Conservation (phyloP, 2,329 filamentous ascomycete genomes). For the Aureobasidium sp. region DNA sequence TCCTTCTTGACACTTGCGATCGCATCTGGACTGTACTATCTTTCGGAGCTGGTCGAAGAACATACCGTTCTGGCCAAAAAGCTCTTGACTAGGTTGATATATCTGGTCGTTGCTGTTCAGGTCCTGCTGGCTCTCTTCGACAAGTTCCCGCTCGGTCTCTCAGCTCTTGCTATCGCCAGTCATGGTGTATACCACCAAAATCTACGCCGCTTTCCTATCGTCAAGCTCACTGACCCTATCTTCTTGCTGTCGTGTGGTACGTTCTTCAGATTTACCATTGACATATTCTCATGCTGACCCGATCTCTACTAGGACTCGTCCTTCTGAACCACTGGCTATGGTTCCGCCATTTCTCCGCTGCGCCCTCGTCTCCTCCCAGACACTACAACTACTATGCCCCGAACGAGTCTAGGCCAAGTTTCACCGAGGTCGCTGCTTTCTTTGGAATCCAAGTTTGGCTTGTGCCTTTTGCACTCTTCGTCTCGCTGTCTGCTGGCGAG, state of each 20-base stretch:
- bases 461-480: conserved; percentile 90
- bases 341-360: conserved; percentile 83
- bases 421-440: conserved; percentile 91
- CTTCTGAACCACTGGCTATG: conserved; percentile 88
- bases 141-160: conserved; percentile 68
- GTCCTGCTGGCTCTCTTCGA: conserved; percentile 70
- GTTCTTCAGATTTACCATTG: conserved; percentile 24
- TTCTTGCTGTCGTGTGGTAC: conserved; percentile 77
- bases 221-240: conserved; percentile 79
- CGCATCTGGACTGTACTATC: conserved; percentile 96
- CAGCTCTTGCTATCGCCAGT: conserved; percentile 17
- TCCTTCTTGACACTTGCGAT: conserved; percentile 91
- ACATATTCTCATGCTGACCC: neutral
- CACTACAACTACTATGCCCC: conserved; percentile 38
- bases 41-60: conserved; percentile 96
- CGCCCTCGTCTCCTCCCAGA: conserved; percentile 47
- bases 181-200: conserved; percentile 61
- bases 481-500: conserved; percentile 86
- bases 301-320: conserved; percentile 57
- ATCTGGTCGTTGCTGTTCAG: conserved; percentile 69
- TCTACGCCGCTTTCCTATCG: conserved; percentile 66
- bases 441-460: conserved; percentile 97
- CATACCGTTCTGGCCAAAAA: conserved; percentile 90
- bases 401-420: conserved; percentile 56
- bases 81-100: conserved; percentile 78